A percentile compares a stretch with the other conserved stretches of the same genome.
These are phyloP conservation scores for Tolypocladium album DNA, from an alignment of 2,329 filamentous ascomycete species.

Conservation along the genomic window DNA sequence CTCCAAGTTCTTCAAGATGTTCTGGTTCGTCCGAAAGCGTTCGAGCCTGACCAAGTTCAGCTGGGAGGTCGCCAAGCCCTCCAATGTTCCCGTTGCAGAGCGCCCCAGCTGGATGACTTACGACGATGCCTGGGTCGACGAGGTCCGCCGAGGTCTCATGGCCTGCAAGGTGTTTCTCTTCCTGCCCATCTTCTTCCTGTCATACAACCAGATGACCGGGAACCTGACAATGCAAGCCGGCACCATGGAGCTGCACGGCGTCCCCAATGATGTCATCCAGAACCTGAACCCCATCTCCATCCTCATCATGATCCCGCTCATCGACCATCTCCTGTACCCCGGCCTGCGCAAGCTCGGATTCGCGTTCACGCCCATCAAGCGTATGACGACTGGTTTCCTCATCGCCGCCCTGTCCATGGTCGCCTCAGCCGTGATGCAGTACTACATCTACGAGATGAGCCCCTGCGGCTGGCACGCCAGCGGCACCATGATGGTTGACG, in stretches of 20 bases:
- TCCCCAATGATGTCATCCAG: conserved; percentile 68
- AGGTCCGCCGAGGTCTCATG: conserved; percentile 58
- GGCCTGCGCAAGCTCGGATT: conserved; percentile 51
- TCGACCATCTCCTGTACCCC: conserved; percentile 61
- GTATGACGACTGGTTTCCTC: conserved; percentile 61
- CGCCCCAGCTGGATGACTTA: conserved; percentile 70
- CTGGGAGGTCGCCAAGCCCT: conserved; percentile 62
- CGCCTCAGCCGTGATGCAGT: conserved; percentile 43
- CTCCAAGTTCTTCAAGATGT: conserved; percentile 53
- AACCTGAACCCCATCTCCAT: conserved; percentile 69
- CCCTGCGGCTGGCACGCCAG: conserved; percentile 48
- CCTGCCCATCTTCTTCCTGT: conserved; percentile 52
- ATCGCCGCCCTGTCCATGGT: conserved; percentile 53
- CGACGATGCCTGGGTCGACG: conserved; percentile 74
- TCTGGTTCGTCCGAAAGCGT: conserved; percentile 50
- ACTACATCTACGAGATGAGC: conserved; percentile 54
- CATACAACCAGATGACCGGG: conserved; percentile 49
- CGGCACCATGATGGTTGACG: conserved; percentile 9
- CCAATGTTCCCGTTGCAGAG: conserved; percentile 39
- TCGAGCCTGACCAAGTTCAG: conserved; percentile 54
- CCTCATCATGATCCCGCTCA: conserved; percentile 63
- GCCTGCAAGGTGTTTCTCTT: conserved; percentile 64
- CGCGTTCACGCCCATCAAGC: conserved; percentile 64
- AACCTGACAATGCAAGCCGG: conserved; percentile 54
- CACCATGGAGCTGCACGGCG: conserved; percentile 55